A percentile compares a stretch with the other conserved stretches of the same genome.
These are phyloP conservation scores for Colletotrichum camelliae DNA, from an alignment of 2,329 filamentous ascomycete genomes.

Conservation along the genomic window DNA sequence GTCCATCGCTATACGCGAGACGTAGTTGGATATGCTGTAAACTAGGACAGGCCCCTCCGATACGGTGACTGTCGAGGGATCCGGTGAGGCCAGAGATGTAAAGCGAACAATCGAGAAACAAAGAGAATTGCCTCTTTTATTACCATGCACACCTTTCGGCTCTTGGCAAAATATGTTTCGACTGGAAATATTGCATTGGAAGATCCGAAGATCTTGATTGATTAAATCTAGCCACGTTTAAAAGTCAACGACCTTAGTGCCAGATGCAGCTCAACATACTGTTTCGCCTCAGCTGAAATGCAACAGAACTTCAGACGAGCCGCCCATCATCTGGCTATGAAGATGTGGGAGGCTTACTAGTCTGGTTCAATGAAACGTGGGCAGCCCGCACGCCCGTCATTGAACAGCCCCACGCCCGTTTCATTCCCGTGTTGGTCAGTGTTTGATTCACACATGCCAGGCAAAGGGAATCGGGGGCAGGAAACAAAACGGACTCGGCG, in stretches of 20 bases:
- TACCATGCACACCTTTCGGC: background rate
- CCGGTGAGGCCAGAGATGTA: background rate
- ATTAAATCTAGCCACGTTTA: background rate
- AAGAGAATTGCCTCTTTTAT: background rate
- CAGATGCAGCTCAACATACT: background rate
- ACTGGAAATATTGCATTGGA: background rate
- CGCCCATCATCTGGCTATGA: background rate
- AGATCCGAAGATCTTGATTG: background rate
- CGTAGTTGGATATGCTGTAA: background rate
- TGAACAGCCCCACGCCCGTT: background rate
- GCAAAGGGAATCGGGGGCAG: background rate
- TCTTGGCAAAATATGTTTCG: background rate
- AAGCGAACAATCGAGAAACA: background rate
- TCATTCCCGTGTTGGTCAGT: background rate
- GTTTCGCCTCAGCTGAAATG: constrained; percentile 3
- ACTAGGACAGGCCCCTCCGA: background rate
- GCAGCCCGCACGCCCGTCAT: background rate
- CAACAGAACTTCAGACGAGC: background rate
- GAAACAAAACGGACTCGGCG: background rate
- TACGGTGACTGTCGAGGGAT: background rate
- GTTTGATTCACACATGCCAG: background rate
- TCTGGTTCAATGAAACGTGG: constrained; percentile 3
- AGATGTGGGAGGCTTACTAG: background rate
- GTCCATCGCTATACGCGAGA: background rate
- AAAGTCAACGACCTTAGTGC: background rate